A percentile compares a stretch with the other conserved stretches of the same genome.
These are phyloP conservation scores for Paecilomyces sp. DNA, from an alignment of 2,329 filamentous ascomycete genomes.

Conservation along the genomic window DNA sequence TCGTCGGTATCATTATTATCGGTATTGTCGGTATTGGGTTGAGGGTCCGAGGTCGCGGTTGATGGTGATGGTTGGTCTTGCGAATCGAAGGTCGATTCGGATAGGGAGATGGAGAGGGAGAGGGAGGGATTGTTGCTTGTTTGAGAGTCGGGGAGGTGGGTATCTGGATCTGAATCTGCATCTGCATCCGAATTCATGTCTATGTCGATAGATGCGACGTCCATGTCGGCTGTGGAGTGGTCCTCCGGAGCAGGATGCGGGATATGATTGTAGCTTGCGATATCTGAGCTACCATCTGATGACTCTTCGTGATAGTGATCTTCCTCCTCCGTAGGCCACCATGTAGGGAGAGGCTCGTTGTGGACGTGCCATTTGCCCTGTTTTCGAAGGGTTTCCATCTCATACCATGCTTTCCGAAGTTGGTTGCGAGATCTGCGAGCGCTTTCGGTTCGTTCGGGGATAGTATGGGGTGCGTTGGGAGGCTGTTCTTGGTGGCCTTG, in stretches of 20 bases:
- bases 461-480: background rate
- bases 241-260: background rate
- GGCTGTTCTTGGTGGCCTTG: background rate
- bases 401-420: background rate
- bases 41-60: background rate
- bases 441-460: background rate
- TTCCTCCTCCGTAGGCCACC: slow-evolving; percentile 13
- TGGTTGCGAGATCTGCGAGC: background rate
- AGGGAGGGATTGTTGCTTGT: slow-evolving; percentile 13
- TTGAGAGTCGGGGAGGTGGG: slow-evolving; percentile 3
- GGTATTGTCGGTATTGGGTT: background rate
- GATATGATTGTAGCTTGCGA: background rate
- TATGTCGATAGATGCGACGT: background rate
- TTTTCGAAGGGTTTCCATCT: background rate
- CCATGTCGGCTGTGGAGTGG: background rate
- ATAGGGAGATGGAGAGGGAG: slow-evolving; percentile 13
- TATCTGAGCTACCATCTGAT: background rate
- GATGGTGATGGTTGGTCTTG: slow-evolving; percentile 4
- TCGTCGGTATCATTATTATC: background rate
- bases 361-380: slow-evolving; percentile 7
- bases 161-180: background rate
- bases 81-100: slow-evolving; percentile 19
- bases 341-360: slow-evolving; percentile 21
- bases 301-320: background rate
- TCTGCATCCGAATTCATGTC: too few species aligned